Evolutionary conservation across 768 basidiomycete species (phyloP).

Genomic region (Rickenella mellea): DNA sequence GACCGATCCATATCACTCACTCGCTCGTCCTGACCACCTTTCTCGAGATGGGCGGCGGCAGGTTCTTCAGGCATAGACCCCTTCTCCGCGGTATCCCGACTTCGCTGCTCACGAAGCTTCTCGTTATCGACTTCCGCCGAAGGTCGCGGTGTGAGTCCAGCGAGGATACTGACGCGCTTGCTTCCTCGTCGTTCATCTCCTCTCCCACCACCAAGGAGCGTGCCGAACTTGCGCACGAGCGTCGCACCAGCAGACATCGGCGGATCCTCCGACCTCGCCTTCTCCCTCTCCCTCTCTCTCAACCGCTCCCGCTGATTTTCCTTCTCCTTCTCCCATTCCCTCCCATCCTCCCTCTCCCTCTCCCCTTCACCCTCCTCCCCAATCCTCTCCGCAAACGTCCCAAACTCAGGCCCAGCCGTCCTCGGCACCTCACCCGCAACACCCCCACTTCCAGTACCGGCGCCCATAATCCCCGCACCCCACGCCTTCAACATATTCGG

Average conservation of each 20-base stretch:
- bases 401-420: slow-evolving; percentile 59
- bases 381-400: slow-evolving; percentile 37
- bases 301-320: slow-evolving; percentile 4
- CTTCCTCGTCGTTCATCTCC: slow-evolving; percentile 22
- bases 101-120: slow-evolving; percentile 25
- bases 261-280: slow-evolving; percentile 10
- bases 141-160: slow-evolving; percentile 28
- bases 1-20: slow-evolving; percentile 11
- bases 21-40: slow-evolving; percentile 7
- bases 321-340: slow-evolving; percentile 25
- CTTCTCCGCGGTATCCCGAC: slow-evolving; percentile 7
- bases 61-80: slow-evolving; percentile 10
- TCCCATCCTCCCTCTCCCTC: slow-evolving; percentile 19
- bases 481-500: slow-evolving; percentile 46
- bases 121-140: slow-evolving; percentile 18
- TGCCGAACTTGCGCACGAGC: slow-evolving; percentile 72
- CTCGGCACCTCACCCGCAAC: slow-evolving; percentile 37
- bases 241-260: slow-evolving; percentile 54
- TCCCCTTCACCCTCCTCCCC: slow-evolving; percentile 25
- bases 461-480: slow-evolving; percentile 55
- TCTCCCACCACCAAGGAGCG: slow-evolving; percentile 42
- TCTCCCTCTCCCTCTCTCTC: slow-evolving; percentile 17
- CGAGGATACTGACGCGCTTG: slow-evolving; percentile 45
- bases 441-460: slow-evolving; percentile 16
- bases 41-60: slow-evolving; percentile 7